Percentiles rank a stretch among this genome's conserved stretches.
Evolutionary conservation across 163 green algal species (phyloP).

Genomic region (Volvox carteri): DNA sequence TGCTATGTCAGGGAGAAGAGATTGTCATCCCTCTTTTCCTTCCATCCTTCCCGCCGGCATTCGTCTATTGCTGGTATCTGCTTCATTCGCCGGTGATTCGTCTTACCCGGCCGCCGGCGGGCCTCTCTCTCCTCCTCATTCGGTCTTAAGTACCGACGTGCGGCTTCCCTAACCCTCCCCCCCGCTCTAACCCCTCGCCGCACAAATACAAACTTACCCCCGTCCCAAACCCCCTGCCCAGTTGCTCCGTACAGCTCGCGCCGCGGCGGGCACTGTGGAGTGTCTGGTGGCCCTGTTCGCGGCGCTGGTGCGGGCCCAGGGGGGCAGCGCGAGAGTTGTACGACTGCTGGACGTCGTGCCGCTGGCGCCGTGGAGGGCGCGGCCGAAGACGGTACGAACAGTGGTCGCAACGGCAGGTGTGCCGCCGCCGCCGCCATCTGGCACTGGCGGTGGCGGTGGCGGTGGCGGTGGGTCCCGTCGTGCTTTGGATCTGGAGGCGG

Average conservation of each 20-base stretch:
- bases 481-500: constrained; percentile 37
- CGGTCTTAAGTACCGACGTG: no score
- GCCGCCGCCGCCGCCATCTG: background rate
- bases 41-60: no score
- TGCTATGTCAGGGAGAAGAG: no score
- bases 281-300: constrained; percentile 79
- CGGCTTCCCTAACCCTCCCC: no score
- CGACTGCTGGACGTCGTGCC: constrained; percentile 56
- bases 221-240: background rate
- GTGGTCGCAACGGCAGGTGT: background rate
- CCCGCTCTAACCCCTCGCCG: no score
- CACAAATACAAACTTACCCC: background rate
- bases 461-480: background rate
- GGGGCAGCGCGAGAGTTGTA: constrained; percentile 67
- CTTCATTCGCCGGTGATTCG: no score
- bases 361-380: constrained; percentile 54
- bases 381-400: background rate
- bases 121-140: no score
- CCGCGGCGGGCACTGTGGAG: constrained; percentile 60
- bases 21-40: no score
- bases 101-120: no score
- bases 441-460: background rate
- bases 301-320: constrained; percentile 74
- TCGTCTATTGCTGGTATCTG: no score
- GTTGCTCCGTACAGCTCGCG: constrained; percentile 11